These are phyloP conservation scores for Mrakia hoshinonis DNA, from an alignment of 768 basidiomycete species.

Conservation along the genomic window DNA sequence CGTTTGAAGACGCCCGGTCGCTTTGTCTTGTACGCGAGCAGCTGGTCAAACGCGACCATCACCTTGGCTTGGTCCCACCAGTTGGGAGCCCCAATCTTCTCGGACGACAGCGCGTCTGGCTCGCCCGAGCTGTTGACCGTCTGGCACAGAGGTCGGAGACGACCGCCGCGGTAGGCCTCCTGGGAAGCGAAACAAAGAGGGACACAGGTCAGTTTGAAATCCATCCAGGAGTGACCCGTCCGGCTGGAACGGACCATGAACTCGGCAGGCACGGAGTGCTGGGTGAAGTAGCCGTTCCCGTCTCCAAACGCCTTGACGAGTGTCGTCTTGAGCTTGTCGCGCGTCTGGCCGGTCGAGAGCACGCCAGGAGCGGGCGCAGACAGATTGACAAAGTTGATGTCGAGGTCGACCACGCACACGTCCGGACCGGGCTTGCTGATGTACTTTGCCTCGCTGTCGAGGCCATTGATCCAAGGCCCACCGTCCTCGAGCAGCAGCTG, in stretches of 20 bases:
- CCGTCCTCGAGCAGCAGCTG: constrained; percentile 93
- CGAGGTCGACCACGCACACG: constrained; percentile 80
- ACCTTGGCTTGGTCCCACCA: constrained; percentile 94
- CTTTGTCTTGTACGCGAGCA: constrained; percentile 81
- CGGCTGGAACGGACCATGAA: constrained; percentile 47
- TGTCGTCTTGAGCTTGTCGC: constrained; percentile 67
- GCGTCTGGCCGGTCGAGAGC: constrained; percentile 67
- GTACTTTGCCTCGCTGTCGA: constrained; percentile 76
- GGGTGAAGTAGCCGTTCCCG: constrained; percentile 45
- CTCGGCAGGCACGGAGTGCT: constrained; percentile 50
- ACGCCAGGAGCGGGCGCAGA: constrained; percentile 65
- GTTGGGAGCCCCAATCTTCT: constrained; percentile 77
- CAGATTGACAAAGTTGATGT: constrained; percentile 53
- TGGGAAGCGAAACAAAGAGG: constrained; percentile 39
- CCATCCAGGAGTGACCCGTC: no score
- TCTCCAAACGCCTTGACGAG: constrained; percentile 65
- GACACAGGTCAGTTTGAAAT: no score
- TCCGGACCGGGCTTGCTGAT: constrained; percentile 66
- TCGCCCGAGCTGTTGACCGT: constrained; percentile 76
- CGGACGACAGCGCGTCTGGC: constrained; percentile 71
- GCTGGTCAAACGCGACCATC: constrained; percentile 79
- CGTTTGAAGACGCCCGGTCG: constrained; percentile 81
- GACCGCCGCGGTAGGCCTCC: constrained; percentile 84
- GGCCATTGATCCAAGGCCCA: constrained; percentile 90
- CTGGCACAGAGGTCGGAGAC: constrained; percentile 83